Evolutionary conservation across 2,329 filamentous ascomycete genomes (phyloP).

Genomic region (Sarocladiaceae sp.): DNA sequence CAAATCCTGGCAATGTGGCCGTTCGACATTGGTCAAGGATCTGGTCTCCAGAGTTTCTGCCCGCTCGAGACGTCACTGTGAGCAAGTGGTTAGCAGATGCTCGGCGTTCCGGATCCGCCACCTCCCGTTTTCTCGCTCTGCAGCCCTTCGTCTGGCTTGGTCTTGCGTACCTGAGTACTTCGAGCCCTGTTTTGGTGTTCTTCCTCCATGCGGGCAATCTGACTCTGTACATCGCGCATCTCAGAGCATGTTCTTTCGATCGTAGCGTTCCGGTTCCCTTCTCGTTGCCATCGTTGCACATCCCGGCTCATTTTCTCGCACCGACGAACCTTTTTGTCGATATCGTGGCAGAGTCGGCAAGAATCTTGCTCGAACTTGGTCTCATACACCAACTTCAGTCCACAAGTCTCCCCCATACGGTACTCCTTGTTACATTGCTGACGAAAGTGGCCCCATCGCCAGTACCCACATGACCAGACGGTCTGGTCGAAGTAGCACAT

Average conservation of each 20-base stretch:
- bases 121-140: slow-evolving; percentile 12
- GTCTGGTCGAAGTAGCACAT: slow-evolving; percentile 98
- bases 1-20: no score
- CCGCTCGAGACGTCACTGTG: background rate
- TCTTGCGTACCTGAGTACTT: slow-evolving; percentile 24
- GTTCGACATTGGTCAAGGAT: no score
- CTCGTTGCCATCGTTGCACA: slow-evolving; percentile 68
- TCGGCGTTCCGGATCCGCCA: background rate
- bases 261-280: slow-evolving; percentile 67
- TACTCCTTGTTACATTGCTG: slow-evolving; percentile 93
- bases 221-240: slow-evolving; percentile 57
- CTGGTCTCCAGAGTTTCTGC: background rate
- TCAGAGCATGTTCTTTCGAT: slow-evolving; percentile 66
- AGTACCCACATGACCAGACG: slow-evolving; percentile 79
- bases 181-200: slow-evolving; percentile 30
- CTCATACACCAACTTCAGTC: slow-evolving; percentile 80
- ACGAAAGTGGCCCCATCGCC: slow-evolving; percentile 90
- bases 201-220: slow-evolving; percentile 45
- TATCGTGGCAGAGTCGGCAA: slow-evolving; percentile 85
- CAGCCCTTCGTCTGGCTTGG: background rate
- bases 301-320: slow-evolving; percentile 68
- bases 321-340: slow-evolving; percentile 75
- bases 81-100: slow-evolving; percentile 1
- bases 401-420: slow-evolving; percentile 92
- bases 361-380: slow-evolving; percentile 57